Evolutionary conservation across 2,329 filamentous ascomycete genomes (phyloP), one percentile per base, ranked within the genome.

Genomic region (Fusarium tjaetaba): DNA sequence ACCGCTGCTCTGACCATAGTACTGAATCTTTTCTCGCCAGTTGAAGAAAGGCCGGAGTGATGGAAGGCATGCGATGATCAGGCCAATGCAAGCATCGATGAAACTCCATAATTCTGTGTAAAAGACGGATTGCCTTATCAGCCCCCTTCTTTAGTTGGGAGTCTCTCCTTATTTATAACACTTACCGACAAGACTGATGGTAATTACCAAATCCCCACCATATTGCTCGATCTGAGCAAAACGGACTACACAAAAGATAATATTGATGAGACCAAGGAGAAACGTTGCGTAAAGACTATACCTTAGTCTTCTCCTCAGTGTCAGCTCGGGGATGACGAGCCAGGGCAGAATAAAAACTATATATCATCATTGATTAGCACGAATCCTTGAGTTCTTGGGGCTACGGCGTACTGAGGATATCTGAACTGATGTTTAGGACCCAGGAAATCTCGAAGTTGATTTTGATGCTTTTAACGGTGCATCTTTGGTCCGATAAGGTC

Each of bases 341-440:
- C 71, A 73, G 6, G 71, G 71, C 3, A 74, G 34, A 20, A 57
- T 26, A 16, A 71, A 74, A 4, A 73, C 71, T 73, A 20, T 3
- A 10, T 2, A 20, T 1, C 4, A 16, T 9, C 4, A 5, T 5
- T 4, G 13, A 18, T 58, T 7, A 57, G 13, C 6, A 15, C 2
- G 4, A 5, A 18, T n/a, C 10, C 7, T 42, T 32, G 18, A n/a
- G 3, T 6, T 5, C 11, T 1, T 0, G 1, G 7, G 18, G 14
- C 7, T 11, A 13, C 10, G 18, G 4, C 4, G 1, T 32, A 71
- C 70, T 64, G 5, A 74, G 30, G 16, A 74, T 20, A 13, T 74
- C 70, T 3, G 59, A 60, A 5, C 15, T n/a, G 2, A 73, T 43
- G 7, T 73, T 66, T 8, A 73, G 16, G 8, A 49, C 20, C 67